phyloP scores from a whole-genome alignment of 352 stramenopile genomes.

The Globisporangium polare region DNA sequence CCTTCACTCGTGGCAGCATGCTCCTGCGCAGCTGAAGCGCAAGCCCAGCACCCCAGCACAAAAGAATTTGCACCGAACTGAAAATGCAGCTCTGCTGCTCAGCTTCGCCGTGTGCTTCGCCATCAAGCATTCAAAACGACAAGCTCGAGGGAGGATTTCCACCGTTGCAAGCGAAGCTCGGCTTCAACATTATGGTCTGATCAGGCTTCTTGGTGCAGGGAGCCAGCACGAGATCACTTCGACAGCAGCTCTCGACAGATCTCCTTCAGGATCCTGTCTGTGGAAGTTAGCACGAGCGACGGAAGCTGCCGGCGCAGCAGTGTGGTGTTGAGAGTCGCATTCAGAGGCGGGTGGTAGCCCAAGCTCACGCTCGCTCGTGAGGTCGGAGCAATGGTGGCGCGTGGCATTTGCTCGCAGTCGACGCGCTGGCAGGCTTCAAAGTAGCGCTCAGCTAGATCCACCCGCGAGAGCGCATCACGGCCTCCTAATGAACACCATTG shows the following conservation, averaged over 20 bases:
- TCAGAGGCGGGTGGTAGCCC: conserved; percentile 42
- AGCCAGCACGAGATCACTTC: not conserved
- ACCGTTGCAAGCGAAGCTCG: too few relatives aligned
- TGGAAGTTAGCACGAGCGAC: conserved; percentile 15
- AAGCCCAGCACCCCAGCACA: too few relatives aligned
- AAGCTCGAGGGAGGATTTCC: too few relatives aligned
- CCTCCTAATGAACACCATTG: conserved; percentile 26
- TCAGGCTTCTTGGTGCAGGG: too few relatives aligned
- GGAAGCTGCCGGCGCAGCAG: conserved; percentile 25
- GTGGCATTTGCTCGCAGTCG: not conserved
- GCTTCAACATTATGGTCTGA: too few relatives aligned
- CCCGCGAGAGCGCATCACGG: conserved; percentile 38
- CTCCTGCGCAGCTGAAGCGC: too few relatives aligned
- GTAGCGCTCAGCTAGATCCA: conserved; percentile 38
- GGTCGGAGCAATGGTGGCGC: conserved; percentile 19
- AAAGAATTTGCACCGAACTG: too few relatives aligned
- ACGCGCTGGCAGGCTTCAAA: conserved; percentile 17
- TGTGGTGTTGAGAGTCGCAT: conserved; percentile 35
- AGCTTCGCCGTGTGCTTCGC: too few relatives aligned
- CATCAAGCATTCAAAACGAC: too few relatives aligned
- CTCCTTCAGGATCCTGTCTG: conserved; percentile 15
- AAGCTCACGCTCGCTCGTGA: conserved; percentile 31
- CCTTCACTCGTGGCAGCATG: too few relatives aligned
- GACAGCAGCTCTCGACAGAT: conserved; percentile 20
- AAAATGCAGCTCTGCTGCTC: too few relatives aligned